These are phyloP conservation scores for Pseudozyma tsukubaensis DNA, from an alignment of 1,284 basidiomycete genomes.

Conservation along the genomic window DNA sequence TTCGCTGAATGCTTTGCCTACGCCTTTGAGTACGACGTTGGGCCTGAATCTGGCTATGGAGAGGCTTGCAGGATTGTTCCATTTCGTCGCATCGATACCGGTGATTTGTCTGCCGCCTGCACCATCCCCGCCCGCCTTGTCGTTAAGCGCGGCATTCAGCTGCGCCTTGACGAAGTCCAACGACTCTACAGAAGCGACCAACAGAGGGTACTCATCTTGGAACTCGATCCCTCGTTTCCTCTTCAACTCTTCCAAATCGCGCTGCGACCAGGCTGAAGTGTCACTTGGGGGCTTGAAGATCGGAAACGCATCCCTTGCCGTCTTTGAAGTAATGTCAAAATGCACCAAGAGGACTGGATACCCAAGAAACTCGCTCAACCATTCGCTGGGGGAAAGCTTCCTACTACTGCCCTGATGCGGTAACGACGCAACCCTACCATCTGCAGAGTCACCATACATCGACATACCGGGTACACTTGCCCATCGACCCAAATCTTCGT, in stretches of 20 bases:
- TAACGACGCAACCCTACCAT: conserved; percentile 37
- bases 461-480: conserved; percentile 20
- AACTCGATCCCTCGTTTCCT: conserved; percentile 51
- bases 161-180: conserved; percentile 36
- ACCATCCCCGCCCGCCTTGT: background rate
- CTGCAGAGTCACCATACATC: conserved; percentile 57
- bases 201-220: conserved; percentile 59
- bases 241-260: conserved; percentile 23
- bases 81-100: conserved; percentile 13
- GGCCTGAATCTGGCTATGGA: conserved; percentile 52
- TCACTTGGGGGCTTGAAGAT: conserved; percentile 55
- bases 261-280: background rate
- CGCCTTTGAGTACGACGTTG: conserved; percentile 43
- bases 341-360: conserved; percentile 53
- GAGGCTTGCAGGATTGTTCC: conserved; percentile 13
- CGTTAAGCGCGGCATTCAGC: conserved; percentile 20
- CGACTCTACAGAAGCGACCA: conserved; percentile 48
- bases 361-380: conserved; percentile 56
- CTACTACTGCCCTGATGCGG: background rate
- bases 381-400: conserved; percentile 37
- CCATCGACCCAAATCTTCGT: conserved; percentile 17
- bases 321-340: conserved; percentile 44
- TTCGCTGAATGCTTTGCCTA: conserved; percentile 36
- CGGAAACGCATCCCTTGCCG: conserved; percentile 40
- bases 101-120: conserved; percentile 25